Base-by-base conservation (phyloP, 1,139 yeast genomes). In the Blastobotrys indianensis region DNA sequence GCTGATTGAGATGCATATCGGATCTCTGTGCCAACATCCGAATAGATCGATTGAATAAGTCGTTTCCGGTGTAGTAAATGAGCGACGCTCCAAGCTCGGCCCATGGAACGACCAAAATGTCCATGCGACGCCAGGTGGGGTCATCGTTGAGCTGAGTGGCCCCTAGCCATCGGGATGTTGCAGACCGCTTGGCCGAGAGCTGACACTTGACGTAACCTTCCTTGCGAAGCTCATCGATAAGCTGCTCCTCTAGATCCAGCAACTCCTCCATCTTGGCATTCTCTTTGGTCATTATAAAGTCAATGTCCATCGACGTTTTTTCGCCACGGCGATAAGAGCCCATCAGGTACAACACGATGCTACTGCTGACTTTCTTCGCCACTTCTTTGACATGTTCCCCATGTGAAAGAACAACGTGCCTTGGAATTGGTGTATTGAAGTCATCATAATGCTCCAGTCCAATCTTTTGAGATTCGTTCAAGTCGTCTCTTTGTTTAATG, bases 311-410 rank as follows among this genome's bases (percentile, higher is more conserved):
- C 51, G 76, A 73, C 2, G 54, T 55, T 1, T 51, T 45, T 2
- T 64, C 57, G 1, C 79, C 82, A 15, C 84, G 67, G 34, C 75
- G 62, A 55, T 73, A 79, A 28, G 81, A 76, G 1, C 85, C 85
- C 67, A 73, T 73, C 32, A 74, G 61, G 17, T 67, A 64, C 7
- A 70, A 59, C 35, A 61, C 55, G 16, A 68, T 60, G 0, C 55
- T 49, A 0, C 68, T 57, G 43, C 74, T 77, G 11, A 76, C 52
- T 4, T 55, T 48, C 10, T 51, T 41, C 5, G 69, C 59, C 23
- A 63, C 58, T 2, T 54, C 44, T 9, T 55, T 51, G 4, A 79
- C 64, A 11, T 61, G 57, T 6, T 64, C 59, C 39, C 57, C 64
- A 58, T 77, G 81, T 30, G 56, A 46, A 1, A 61, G 59, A 10